These are phyloP conservation scores for Fusarium sublunatum DNA, from an alignment of 2,329 filamentous ascomycete species.

Conservation along the genomic window DNA sequence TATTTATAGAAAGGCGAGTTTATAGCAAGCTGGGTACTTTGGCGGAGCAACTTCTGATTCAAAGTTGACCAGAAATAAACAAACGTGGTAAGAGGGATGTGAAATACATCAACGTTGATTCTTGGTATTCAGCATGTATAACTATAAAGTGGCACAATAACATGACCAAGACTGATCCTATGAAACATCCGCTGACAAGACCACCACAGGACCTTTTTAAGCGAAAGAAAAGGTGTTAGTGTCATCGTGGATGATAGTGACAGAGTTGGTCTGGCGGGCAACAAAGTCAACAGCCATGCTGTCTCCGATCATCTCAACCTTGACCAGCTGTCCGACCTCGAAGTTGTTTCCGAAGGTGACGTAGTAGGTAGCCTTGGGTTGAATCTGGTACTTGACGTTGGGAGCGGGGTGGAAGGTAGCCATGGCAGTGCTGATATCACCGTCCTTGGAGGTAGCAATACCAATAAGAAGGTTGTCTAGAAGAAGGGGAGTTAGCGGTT, in stretches of 20 bases:
- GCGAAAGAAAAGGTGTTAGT: not conserved
- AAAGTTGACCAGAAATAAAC: too few relatives aligned
- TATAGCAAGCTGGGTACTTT: too few relatives aligned
- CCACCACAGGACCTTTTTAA: not conserved
- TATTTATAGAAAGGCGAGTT: too few relatives aligned
- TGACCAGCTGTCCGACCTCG: not conserved
- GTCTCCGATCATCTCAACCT: not conserved
- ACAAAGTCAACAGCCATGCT: not conserved
- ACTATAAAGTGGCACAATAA: too few relatives aligned
- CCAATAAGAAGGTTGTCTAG: not conserved
- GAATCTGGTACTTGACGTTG: not conserved
- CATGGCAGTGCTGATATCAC: not conserved
- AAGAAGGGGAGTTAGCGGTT: not conserved
- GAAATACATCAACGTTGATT: too few relatives aligned
- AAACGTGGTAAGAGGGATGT: too few relatives aligned
- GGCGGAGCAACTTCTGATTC: too few relatives aligned
- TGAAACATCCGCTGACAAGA: too few relatives aligned
- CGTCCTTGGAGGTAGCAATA: not conserved
- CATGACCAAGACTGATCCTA: too few relatives aligned
- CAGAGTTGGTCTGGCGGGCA: not conserved
- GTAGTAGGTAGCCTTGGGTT: not conserved
- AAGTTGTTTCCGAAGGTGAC: not conserved
- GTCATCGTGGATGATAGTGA: not conserved
- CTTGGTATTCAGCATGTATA: too few relatives aligned
- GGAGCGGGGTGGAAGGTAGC: not conserved